phyloP scores from a whole-genome alignment of 1,284 basidiomycete species.

The Athelia sp. region DNA sequence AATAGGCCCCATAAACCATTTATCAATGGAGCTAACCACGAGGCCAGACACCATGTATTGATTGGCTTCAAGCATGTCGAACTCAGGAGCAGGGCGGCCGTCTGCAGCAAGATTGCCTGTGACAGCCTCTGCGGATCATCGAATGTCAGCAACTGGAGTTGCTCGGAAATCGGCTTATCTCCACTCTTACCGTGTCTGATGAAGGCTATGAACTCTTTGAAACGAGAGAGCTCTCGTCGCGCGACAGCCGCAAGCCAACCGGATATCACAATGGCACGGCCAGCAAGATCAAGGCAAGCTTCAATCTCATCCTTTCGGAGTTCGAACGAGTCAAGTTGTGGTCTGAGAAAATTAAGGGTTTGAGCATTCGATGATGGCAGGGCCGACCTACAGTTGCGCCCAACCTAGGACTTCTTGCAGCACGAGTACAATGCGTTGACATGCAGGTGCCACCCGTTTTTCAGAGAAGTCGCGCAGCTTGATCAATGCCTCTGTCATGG shows the following conservation, averaged over 20 bases:
- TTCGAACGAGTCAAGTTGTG: slow-evolving; percentile 37
- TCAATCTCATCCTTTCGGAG: slow-evolving; percentile 46
- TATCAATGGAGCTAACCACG: slow-evolving; percentile 62
- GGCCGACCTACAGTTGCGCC: slow-evolving; percentile 57
- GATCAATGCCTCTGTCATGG: slow-evolving; percentile 60
- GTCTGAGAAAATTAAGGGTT: slow-evolving; percentile 14
- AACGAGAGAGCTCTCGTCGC: slow-evolving; percentile 61
- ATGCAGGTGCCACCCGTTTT: slow-evolving; percentile 63
- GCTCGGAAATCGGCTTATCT: slow-evolving; percentile 12
- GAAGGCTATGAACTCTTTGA: slow-evolving; percentile 77
- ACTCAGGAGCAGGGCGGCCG: slow-evolving; percentile 43
- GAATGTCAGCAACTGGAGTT: slow-evolving; percentile 10
- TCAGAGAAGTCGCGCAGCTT: slow-evolving; percentile 71
- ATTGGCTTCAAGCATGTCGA: slow-evolving; percentile 77
- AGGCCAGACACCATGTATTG: slow-evolving; percentile 73
- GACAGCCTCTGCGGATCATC: slow-evolving; percentile 24
- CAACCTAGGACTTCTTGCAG: slow-evolving; percentile 74
- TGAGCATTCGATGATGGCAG: slow-evolving; percentile 4
- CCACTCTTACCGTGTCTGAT: slow-evolving; percentile 58
- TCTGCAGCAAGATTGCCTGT: slow-evolving; percentile 40
- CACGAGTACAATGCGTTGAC: slow-evolving; percentile 68
- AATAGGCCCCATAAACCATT: slow-evolving; percentile 67
- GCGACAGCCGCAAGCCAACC: slow-evolving; percentile 65
- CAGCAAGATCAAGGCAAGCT: slow-evolving; percentile 44
- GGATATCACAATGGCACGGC: slow-evolving; percentile 54